phyloP scores from a whole-genome alignment of 129 eudicot species.

The Helianthus annuus region HanXRQr2.0-SUNRISE NC_035444.2:157361729-157362228 shows the following conservation, averaged over 20 bases:
- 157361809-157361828: slow-evolving; percentile 87
- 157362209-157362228: slow-evolving; percentile 73
- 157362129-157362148: slow-evolving; percentile 74
- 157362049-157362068: slow-evolving; percentile 89
- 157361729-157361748: slow-evolving; percentile 97
- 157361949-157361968: too few species aligned
- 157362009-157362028: slow-evolving; percentile 91
- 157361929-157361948: too few species aligned
- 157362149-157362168: slow-evolving; percentile 70
- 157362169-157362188: slow-evolving; percentile 59
- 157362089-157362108: slow-evolving; percentile 48
- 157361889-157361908: too few species aligned
- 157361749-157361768: slow-evolving; percentile 81
- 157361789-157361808: slow-evolving; percentile 95
- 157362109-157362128: slow-evolving; percentile 61
- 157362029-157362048: slow-evolving; percentile 91
- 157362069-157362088: slow-evolving; percentile 89
- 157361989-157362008: slow-evolving; percentile 12
- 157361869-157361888: not conserved
- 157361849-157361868: not conserved
- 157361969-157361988: not conserved
- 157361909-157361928: too few species aligned
- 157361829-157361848: not conserved
- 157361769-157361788: slow-evolving; percentile 83
- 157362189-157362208: slow-evolving; percentile 63